Base-by-base conservation (phyloP, 345 rosid species). In the Camelina sativa region DNA sequence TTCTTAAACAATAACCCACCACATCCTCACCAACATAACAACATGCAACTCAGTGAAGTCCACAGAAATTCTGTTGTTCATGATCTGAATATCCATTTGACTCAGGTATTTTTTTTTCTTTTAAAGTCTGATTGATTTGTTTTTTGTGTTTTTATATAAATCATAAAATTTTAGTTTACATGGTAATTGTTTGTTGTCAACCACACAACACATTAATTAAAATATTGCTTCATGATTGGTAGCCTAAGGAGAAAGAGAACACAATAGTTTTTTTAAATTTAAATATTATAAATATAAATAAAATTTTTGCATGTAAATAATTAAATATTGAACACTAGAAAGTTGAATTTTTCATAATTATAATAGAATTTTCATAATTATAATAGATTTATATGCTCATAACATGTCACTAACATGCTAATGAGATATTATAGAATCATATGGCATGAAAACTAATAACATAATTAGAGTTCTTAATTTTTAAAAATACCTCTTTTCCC, bases 11-110 rank as follows among this genome's bases (percentile, higher is more conserved):
- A 64, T 8, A 76, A 41, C 20, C 68, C 30, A 19, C 57, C 41
- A 41, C 23, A 54, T 10, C n/a, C 44, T 22, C 63, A 28, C n/a
- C 72, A 65, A 17, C 25, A 25, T 1, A 50, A 43, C 47, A 56
- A 38, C 62, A 64, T 71, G 52, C 76, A 59, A 23, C 57, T 73
- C 41, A 48, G 65, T 1, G 86, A 89, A 72, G 57, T 72, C 23
- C 85, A 72, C 30, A 77, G 85, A n/a, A 82, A 84, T 8, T 84
- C 85, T 2, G 43, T 30, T 34, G 71, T 84, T 46, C 82, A 74
- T 0, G 76, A 84, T 20, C 84, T 89, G 53, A 89, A 92, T 57
- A 1, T 19, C 60, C 68, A 78, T 34, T 80, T 89, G 55, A 79
- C 86, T 48, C 72, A 78, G 77, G 84, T 81, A 11, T 60, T 13